phyloP scores from a whole-genome alignment of 1,139 yeast genomes.

The Fermentozyma sake region DNA sequence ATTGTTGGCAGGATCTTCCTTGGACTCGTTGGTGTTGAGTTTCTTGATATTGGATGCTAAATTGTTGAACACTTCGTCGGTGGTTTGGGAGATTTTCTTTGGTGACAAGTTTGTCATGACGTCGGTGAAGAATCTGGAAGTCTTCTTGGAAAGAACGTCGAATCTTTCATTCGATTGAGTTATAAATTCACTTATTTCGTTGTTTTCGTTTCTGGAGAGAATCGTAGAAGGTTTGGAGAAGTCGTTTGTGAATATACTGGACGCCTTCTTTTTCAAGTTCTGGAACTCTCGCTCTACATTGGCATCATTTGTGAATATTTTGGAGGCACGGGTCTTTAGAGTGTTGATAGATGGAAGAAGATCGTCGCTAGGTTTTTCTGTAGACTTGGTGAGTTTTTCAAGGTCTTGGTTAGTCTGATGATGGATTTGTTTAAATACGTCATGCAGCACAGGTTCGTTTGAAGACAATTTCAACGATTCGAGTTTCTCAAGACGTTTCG shows the following conservation, averaged over 20 bases:
- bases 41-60: constrained; percentile 27
- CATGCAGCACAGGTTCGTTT: constrained; percentile 4
- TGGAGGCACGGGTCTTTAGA: no score
- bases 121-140: constrained; percentile 12
- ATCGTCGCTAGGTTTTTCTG: constrained; percentile 2
- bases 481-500: constrained; percentile 10
- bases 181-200: constrained; percentile 5
- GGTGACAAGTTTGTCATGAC: constrained; percentile 14
- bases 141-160: constrained; percentile 10
- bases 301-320: no score
- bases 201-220: constrained; percentile 6
- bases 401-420: no score
- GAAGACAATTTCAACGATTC: background rate
- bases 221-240: constrained; percentile 8
- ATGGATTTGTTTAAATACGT: constrained; percentile 1
- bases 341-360: background rate
- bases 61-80: constrained; percentile 14
- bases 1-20: constrained; percentile 17
- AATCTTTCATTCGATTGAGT: constrained; percentile 7
- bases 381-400: background rate
- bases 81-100: constrained; percentile 6
- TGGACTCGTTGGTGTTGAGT: constrained; percentile 5
- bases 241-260: constrained; percentile 6
- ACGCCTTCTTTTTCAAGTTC: constrained; percentile 5
- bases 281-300: no score